Evolutionary conservation across 176 grass and related monocot species (phyloP).

Genomic region (Oryza glumipatula): DNA sequence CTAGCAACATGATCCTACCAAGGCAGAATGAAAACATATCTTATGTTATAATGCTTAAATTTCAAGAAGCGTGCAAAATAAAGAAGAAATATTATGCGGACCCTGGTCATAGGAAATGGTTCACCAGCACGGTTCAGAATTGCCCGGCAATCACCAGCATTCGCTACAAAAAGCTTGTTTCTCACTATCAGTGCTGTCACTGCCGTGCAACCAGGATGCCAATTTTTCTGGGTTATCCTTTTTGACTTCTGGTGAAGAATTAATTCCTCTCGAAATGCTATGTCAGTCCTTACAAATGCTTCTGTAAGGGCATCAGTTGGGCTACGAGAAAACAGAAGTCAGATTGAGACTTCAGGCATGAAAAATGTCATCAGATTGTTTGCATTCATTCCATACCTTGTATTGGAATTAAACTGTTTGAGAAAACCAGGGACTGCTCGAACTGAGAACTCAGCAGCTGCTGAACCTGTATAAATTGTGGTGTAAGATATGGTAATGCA

Average conservation of each 20-base stretch:
- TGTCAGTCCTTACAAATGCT: constrained; percentile 78
- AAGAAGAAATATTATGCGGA: constrained; percentile 39
- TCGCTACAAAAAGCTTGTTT: constrained; percentile 94
- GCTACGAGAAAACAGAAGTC: constrained; percentile 55
- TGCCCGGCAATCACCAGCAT: constrained; percentile 97
- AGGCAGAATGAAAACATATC: constrained; percentile 35
- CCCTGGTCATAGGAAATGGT: constrained; percentile 86
- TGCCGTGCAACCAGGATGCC: constrained; percentile 96
- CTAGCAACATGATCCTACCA: constrained; percentile 93
- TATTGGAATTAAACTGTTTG: constrained; percentile 49
- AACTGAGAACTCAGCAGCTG: constrained; percentile 95
- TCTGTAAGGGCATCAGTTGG: constrained; percentile 71
- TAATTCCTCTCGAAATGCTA: constrained; percentile 83
- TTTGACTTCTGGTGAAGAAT: constrained; percentile 67
- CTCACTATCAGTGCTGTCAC: constrained; percentile 71
- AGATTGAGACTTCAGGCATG: constrained; percentile 23
- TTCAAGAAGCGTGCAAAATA: constrained; percentile 12
- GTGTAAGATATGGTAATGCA: constrained; percentile 41
- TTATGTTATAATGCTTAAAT: constrained; percentile 13
- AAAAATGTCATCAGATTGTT: constrained; percentile 28
- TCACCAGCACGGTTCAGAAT: constrained; percentile 73
- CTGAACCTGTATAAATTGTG: constrained; percentile 67
- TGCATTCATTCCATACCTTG: constrained; percentile 60
- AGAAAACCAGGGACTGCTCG: constrained; percentile 83
- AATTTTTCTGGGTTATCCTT: constrained; percentile 72